Percentiles rank a stretch among this genome's conserved stretches.
These are phyloP conservation scores for Saccharum spontaneum DNA, from an alignment of 176 grass and related monocot genomes.

Conservation along the genomic window DNA sequence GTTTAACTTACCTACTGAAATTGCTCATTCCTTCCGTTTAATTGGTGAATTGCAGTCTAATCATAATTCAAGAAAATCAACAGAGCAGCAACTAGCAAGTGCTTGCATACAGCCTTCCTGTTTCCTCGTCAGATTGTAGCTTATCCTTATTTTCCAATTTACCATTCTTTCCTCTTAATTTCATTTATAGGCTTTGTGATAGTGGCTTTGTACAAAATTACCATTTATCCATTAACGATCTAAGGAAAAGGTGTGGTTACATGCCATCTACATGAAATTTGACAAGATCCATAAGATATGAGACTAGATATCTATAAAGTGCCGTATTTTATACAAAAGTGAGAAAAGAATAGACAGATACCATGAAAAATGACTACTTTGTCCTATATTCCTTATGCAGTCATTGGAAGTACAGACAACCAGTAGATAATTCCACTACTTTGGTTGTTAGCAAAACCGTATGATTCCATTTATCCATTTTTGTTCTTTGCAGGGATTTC, in stretches of 20 bases:
- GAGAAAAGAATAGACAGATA: background rate
- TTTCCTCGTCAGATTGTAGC: background rate
- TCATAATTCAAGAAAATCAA: background rate
- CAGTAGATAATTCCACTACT: background rate
- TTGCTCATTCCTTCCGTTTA: background rate
- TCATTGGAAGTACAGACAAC: background rate
- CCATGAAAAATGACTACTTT: background rate
- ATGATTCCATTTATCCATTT: constrained; percentile 2
- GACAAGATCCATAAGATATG: background rate
- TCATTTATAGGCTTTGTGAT: background rate
- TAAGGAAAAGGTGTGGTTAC: background rate
- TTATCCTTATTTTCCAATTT: background rate
- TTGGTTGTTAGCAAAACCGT: background rate
- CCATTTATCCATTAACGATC: background rate
- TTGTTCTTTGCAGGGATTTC: constrained; percentile 42
- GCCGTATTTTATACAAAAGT: background rate
- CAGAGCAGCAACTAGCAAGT: background rate
- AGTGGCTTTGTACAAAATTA: background rate
- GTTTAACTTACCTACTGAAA: background rate
- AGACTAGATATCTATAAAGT: background rate
- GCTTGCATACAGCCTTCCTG: background rate
- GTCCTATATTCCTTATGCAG: background rate
- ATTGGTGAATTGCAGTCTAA: background rate
- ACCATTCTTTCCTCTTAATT: background rate
- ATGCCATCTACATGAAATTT: background rate